A percentile compares a stretch with the other conserved stretches of the same genome.
These are phyloP conservation scores for Cryphonectria radicalis DNA, from an alignment of 2,329 filamentous ascomycete genomes.

Conservation along the genomic window DNA sequence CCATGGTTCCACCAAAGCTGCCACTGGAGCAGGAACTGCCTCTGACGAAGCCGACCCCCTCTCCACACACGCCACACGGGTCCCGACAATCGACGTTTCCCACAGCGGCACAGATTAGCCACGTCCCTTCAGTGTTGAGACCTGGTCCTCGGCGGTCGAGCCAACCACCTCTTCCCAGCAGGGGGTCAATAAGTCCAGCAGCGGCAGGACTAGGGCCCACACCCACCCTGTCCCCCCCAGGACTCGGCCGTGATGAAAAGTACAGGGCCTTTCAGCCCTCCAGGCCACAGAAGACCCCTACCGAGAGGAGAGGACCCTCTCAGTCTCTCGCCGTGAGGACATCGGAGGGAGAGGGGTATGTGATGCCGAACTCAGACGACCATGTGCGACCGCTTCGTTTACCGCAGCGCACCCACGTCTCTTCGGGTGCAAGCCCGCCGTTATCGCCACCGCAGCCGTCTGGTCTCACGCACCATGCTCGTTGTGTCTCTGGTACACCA, in stretches of 20 bases:
- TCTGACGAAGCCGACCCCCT: background rate
- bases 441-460: background rate
- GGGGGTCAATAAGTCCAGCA: background rate
- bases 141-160: slow-evolving; percentile 27
- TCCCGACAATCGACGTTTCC: background rate
- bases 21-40: slow-evolving; percentile 19
- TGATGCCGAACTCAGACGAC: slow-evolving; percentile 1
- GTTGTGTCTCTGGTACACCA: background rate
- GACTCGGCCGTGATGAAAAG: background rate
- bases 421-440: background rate
- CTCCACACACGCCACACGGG: background rate
- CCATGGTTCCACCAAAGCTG: slow-evolving; percentile 32
- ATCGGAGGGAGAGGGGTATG: background rate
- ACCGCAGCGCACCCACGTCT: background rate
- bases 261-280: slow-evolving; percentile 2
- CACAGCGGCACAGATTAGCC: background rate
- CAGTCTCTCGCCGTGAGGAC: background rate
- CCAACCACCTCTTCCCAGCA: slow-evolving; percentile 2
- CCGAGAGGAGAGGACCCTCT: background rate
- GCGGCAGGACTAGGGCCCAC: background rate
- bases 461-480: background rate
- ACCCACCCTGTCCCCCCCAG: background rate
- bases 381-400: background rate
- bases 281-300: background rate
- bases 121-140: slow-evolving; percentile 20